phyloP scores from a whole-genome alignment of 2,329 filamentous ascomycete species.

The Metarhizium robertsii region DNA sequence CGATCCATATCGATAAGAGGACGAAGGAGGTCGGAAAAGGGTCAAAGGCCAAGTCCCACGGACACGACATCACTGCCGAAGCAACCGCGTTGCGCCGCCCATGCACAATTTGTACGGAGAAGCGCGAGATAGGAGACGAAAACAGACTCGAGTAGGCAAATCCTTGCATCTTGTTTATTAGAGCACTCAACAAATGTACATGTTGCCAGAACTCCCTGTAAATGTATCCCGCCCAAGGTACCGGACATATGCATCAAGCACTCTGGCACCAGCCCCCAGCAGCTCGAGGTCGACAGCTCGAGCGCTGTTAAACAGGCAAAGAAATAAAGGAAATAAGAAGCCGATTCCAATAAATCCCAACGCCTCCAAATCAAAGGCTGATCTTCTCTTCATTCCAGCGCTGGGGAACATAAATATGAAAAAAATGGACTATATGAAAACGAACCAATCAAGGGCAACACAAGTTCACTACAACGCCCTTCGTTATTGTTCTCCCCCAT shows the following conservation, averaged over 20 bases:
- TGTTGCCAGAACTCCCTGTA: background rate
- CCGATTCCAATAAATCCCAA: background rate
- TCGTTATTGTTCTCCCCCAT: conserved; percentile 6
- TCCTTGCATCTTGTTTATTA: conserved; percentile 1
- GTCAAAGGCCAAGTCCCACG: too few relatives aligned
- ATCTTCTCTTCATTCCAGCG: background rate
- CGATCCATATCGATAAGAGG: too few relatives aligned
- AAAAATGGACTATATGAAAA: conserved; percentile 11
- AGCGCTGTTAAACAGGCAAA: background rate
- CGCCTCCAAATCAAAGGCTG: background rate
- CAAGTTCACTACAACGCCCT: background rate
- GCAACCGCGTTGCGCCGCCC: too few relatives aligned
- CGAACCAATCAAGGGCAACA: background rate
- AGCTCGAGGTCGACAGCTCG: background rate
- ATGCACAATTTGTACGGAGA: too few relatives aligned
- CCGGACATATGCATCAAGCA: background rate
- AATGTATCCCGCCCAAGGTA: background rate
- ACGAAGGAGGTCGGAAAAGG: too few relatives aligned
- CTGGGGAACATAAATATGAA: conserved; percentile 3
- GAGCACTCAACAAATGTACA: background rate
- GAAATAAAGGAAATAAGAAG: background rate
- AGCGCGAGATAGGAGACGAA: too few relatives aligned
- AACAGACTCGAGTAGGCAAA: too few relatives aligned
- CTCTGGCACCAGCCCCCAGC: background rate
- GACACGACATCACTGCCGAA: too few relatives aligned